Evolutionary conservation across 345 rosid species (phyloP).

Genomic region (Brassica napus): Da-Ae NC_063450.1:53363001-53363500

Average conservation of each 20-base stretch:
- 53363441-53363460: not conserved
- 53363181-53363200: not conserved
- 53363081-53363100: constrained; percentile 16
- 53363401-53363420: constrained; percentile 75
- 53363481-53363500: not conserved
- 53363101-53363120: not conserved
- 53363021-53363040: constrained; percentile 69
- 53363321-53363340: not conserved
- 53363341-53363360: not conserved
- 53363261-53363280: constrained; percentile 86
- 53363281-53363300: constrained; percentile 71
- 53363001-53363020: constrained; percentile 65
- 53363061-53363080: constrained; percentile 84
- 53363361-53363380: constrained; percentile 50
- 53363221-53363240: constrained; percentile 49
- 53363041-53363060: constrained; percentile 67
- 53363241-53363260: constrained; percentile 84
- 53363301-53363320: constrained; percentile 31
- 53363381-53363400: constrained; percentile 73
- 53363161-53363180: constrained; percentile 1
- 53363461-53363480: not conserved
- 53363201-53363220: constrained; percentile 6
- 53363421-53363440: constrained; percentile 79
- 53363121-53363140: not conserved
- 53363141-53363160: not conserved